These are phyloP conservation scores for Blastomyces gilchristii DNA, from an alignment of 2,329 filamentous ascomycete species.

Conservation along the genomic window DNA sequence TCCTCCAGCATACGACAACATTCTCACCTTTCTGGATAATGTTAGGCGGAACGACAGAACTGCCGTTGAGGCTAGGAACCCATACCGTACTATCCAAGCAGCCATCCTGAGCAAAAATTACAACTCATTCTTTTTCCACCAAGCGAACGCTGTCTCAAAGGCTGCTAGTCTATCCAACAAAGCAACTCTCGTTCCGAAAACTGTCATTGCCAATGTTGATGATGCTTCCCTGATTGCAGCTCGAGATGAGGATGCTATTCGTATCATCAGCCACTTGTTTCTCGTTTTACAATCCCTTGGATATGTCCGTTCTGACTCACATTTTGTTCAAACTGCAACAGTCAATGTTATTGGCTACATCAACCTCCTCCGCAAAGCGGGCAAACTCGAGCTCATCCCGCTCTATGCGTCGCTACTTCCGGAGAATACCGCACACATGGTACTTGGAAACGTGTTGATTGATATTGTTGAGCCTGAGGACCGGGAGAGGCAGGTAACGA, in stretches of 20 bases:
- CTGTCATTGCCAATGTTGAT: constrained; percentile 37
- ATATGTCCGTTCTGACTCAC: constrained; percentile 39
- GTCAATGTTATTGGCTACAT: constrained; percentile 68
- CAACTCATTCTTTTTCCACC: constrained; percentile 31
- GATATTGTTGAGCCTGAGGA: constrained; percentile 57
- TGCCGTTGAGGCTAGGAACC: constrained; percentile 32
- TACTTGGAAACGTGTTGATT: constrained; percentile 66
- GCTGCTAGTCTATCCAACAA: constrained; percentile 22
- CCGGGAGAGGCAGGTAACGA: constrained; percentile 56
- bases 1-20: constrained; percentile 38
- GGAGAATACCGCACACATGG: constrained; percentile 53
- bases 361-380: constrained; percentile 60
- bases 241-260: constrained; percentile 49
- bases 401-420: constrained; percentile 76
- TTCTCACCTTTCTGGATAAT: constrained; percentile 30
- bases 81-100: constrained; percentile 37
- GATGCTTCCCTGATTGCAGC: constrained; percentile 37
- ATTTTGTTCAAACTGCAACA: constrained; percentile 52
- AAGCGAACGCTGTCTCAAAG: constrained; percentile 34
- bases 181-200: constrained; percentile 27
- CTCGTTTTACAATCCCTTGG: constrained; percentile 55
- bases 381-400: constrained; percentile 69
- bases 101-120: constrained; percentile 35
- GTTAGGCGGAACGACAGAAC: constrained; percentile 28
- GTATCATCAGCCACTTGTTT: constrained; percentile 58